Percentiles rank a stretch among this genome's conserved stretches.
These are phyloP conservation scores for Aspergillus tanneri DNA, from an alignment of 2,329 filamentous ascomycete species.

Conservation along the genomic window DNA sequence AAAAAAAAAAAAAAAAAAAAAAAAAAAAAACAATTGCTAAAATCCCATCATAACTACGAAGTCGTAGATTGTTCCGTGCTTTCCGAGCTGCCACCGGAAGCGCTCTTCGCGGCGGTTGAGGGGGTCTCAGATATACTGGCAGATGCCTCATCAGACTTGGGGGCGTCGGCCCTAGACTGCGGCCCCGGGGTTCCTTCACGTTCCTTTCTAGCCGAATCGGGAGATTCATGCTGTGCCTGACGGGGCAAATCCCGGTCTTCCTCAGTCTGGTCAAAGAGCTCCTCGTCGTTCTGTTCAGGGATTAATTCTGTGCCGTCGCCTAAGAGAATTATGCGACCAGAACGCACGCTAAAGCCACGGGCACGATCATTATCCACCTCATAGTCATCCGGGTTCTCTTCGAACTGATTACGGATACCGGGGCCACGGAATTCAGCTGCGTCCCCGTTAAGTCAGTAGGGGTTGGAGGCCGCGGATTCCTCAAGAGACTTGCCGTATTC, in stretches of 20 bases:
- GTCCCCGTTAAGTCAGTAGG: conserved; percentile 42
- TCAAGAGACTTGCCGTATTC: conserved; percentile 89
- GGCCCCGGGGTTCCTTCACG: conserved; percentile 55
- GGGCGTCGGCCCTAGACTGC: conserved; percentile 35
- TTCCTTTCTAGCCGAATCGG: conserved; percentile 41
- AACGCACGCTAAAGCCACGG: conserved; percentile 70
- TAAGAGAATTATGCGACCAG: conserved; percentile 86
- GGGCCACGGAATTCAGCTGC: conserved; percentile 82
- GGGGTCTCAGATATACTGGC: conserved; percentile 39
- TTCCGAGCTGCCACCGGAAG: conserved; percentile 16
- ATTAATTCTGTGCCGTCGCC: conserved; percentile 92
- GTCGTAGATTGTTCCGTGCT: conserved; percentile 28
- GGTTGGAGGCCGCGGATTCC: conserved; percentile 40
- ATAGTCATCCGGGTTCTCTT: conserved; percentile 66
- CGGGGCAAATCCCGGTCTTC: conserved; percentile 80
- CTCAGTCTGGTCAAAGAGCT: conserved; percentile 92
- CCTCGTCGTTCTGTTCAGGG: conserved; percentile 82
- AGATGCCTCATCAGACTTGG: conserved; percentile 20
- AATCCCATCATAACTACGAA: conserved; percentile 27
- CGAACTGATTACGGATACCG: conserved; percentile 77
- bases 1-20: conserved; percentile 20
- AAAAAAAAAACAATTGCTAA: conserved; percentile 12
- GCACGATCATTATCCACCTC: conserved; percentile 53
- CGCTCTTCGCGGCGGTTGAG: conserved; percentile 38
- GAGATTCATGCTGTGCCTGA: conserved; percentile 68